Base-by-base conservation (phyloP, 2,329 filamentous ascomycete species). In the Blastomyces percursus region DNA sequence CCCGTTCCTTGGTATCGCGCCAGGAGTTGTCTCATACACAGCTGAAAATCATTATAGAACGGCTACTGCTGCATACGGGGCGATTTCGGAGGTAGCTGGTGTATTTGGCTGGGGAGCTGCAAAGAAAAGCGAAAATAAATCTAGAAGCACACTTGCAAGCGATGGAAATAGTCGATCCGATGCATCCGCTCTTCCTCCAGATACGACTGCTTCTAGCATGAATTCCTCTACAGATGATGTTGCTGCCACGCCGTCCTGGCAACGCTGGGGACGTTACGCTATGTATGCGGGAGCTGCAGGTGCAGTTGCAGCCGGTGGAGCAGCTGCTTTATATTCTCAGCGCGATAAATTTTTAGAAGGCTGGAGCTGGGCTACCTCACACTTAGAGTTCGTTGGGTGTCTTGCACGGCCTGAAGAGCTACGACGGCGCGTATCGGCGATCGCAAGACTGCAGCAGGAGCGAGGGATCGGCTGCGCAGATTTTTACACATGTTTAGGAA, bases 301-400 rank as follows among this genome's bases (percentile, higher is more conserved):
- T 0, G 89, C 89, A 0, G 86, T 93, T 0, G 86, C 93, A 0
- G 89, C 87, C 1, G 92, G 89, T 0, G 90, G 90, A 8, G 88
- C 89, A 0, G 90, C 90, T 0, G 91, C 91, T 8, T 89, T 93
- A 12, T 97, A 96, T 78, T 80, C 89, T 69, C 91, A 94, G 69
- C 85, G 90, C 61, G 89, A 95, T 40, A 86, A 90, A 66, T 84
- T 97, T 65, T 84, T 82, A 2, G 82, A 87, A 64, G 89, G 92
- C 8, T 87, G 87, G 78, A 80, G 80, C 11, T 97, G 92, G 91
- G 90, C 90, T 16, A 85, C 88, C 19, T 94, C 90, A 44, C 94
- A 99, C 75, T 84, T 99, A 32, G 90, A 94, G 74, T 99, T 97
- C 70, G 90, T 97, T 1, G 91, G 91, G 1, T 95, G 91, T 70